Base-by-base conservation (phyloP, 208 protist species). In the Acanthamoeba healyi region DNA sequence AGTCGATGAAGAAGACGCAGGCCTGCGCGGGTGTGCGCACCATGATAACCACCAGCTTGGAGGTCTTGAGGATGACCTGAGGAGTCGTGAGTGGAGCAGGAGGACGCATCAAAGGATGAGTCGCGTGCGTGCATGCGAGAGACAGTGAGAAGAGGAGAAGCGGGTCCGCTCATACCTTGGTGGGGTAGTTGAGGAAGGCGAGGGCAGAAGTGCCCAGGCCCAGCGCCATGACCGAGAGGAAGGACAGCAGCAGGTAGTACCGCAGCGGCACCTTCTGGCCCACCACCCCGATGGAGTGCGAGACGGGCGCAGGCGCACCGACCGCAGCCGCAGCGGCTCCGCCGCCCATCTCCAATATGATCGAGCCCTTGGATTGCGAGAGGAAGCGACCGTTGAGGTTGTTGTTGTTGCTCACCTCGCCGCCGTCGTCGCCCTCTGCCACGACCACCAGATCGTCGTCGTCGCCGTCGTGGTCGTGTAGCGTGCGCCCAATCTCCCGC, bases 11-110 rank as follows among this genome's bases (percentile, higher is more conserved):
- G n/a, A n/a, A n/a, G n/a, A n/a, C n/a, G n/a, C n/a, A n/a, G n/a
- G n/a, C n/a, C n/a, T n/a, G n/a, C n/a, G n/a, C n/a, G n/a, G n/a
- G n/a, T n/a, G n/a, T n/a, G n/a, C n/a, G n/a, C n/a, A 82, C 72
- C 72, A 82, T 82, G 38, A 82, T 82, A 22, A 82, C 72, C 40
- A 82, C 72, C 72, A 82, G 40, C 34, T 82, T 82, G 26, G 72
- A 82, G 9, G 72, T 51, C 72, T 82, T 82, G 26, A 82, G 44
- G 7, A 82, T 51, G 44, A 82, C 72, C 70, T 79, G n/a, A n/a
- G n/a, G n/a, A n/a, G n/a, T n/a, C n/a, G n/a, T n/a, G n/a, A n/a
- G n/a, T n/a, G n/a, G n/a, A n/a, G n/a, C n/a, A n/a, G n/a, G n/a
- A n/a, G n/a, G n/a, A n/a, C n/a, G n/a, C n/a, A n/a, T n/a, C n/a